Percentiles rank a stretch among this genome's conserved stretches.
phyloP scores from a whole-genome alignment of 192 early-diverging fungal species.

The Coemansia guatemalensis region DNA sequence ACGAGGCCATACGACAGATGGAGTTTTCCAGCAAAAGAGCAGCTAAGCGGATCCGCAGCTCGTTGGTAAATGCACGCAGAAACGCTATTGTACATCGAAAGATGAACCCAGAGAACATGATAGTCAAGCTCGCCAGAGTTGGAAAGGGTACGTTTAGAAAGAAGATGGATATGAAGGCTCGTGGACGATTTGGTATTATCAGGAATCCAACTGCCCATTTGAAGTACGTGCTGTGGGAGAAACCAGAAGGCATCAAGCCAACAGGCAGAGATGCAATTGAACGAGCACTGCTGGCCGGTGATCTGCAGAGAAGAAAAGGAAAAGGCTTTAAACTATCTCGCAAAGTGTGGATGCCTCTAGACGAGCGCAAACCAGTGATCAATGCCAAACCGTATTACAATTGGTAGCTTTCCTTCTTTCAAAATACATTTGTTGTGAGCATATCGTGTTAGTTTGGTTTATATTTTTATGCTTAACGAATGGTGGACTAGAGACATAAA shows the following conservation, averaged over 20 bases:
- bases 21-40: constrained; percentile 70
- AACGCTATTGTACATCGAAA: constrained; percentile 65
- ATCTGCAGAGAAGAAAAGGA: constrained; percentile 54
- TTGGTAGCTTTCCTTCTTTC: constrained; percentile 55
- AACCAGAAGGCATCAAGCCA: constrained; percentile 27
- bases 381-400: constrained; percentile 71
- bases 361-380: constrained; percentile 73
- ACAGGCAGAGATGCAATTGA: constrained; percentile 27
- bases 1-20: constrained; percentile 79
- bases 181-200: constrained; percentile 78
- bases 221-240: constrained; percentile 77
- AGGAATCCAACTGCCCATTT: constrained; percentile 76
- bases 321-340: constrained; percentile 65
- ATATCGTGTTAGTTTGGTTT: no score
- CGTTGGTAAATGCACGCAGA: constrained; percentile 66
- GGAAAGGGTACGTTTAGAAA: constrained; percentile 81
- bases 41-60: constrained; percentile 62
- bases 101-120: constrained; percentile 63
- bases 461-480: no score
- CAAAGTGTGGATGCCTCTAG: constrained; percentile 68
- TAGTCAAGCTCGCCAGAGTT: constrained; percentile 76
- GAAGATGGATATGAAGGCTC: constrained; percentile 72
- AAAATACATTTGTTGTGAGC: no score
- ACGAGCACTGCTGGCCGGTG: constrained; percentile 26
- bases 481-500: no score